Conservation (phyloP, 163 green algal genomes). For the Dunaliella salina region DNA sequence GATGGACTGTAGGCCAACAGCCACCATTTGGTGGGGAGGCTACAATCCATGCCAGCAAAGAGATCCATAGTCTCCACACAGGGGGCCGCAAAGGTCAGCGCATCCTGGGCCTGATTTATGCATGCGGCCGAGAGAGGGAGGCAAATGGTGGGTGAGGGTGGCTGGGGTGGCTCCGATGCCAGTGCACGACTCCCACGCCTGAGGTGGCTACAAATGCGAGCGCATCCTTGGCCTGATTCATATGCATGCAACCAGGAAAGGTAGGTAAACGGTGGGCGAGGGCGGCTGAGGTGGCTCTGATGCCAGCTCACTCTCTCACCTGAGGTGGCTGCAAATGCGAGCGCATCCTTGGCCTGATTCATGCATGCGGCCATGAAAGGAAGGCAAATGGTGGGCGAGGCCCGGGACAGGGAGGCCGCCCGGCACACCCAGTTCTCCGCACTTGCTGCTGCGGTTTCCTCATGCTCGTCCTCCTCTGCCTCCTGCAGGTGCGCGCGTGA, state of each 20-base stretch:
- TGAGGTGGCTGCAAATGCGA: constrained; percentile 27
- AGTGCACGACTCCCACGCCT: too few relatives aligned
- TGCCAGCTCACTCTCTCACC: neutral
- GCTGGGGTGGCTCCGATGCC: too few relatives aligned
- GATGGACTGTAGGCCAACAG: too few relatives aligned
- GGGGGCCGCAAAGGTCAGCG: constrained; percentile 26
- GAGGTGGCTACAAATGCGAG: too few relatives aligned
- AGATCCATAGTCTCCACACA: too few relatives aligned
- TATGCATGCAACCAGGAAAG: too few relatives aligned
- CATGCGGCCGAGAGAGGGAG: constrained; percentile 37
- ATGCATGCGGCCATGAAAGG: constrained; percentile 38
- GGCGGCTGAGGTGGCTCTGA: too few relatives aligned
- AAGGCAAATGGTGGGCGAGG: constrained; percentile 22
- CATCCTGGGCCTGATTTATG: constrained; percentile 23
- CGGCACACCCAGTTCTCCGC: constrained; percentile 45
- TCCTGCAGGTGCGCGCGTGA: neutral
- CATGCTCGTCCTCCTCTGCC: constrained; percentile 29
- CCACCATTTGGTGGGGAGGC: too few relatives aligned
- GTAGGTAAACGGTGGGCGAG: too few relatives aligned
- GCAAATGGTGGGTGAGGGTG: constrained; percentile 12
- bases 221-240: too few relatives aligned
- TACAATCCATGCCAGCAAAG: too few relatives aligned
- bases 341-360: constrained; percentile 15
- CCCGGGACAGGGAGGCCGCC: constrained; percentile 32
- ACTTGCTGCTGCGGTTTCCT: constrained; percentile 26